Conservation (phyloP, 2,329 filamentous ascomycete species). For the Microcyclosporella mali region DNA sequence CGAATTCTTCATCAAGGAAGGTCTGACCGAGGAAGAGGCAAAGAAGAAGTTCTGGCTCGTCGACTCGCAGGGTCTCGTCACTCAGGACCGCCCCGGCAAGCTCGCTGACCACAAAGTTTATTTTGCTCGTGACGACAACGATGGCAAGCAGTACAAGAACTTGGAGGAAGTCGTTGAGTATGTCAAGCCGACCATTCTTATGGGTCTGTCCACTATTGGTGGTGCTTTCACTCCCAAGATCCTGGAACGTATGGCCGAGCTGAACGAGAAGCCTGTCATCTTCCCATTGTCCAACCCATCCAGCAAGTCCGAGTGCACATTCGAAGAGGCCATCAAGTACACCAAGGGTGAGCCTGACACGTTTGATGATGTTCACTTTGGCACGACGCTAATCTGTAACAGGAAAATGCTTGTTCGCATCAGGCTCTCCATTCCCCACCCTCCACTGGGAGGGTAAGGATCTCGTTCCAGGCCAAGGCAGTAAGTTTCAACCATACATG, state of each 20-base stretch:
- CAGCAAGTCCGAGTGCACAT: conserved; percentile 95
- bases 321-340: conserved; percentile 84
- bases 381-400: too few species aligned
- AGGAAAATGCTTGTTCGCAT: conserved; percentile 86
- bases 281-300: conserved; percentile 96
- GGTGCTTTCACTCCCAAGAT: conserved; percentile 89
- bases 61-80: conserved; percentile 84
- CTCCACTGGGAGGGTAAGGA: conserved; percentile 45
- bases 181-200: conserved; percentile 87
- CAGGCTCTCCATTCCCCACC: conserved; percentile 82
- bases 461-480: conserved; percentile 52
- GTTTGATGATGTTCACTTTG: too few species aligned
- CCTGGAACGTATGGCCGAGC: conserved; percentile 53
- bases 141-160: conserved; percentile 62
- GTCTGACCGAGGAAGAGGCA: conserved; percentile 80
- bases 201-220: conserved; percentile 89
- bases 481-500: too few species aligned
- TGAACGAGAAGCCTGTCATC: conserved; percentile 64
- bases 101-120: conserved; percentile 78
- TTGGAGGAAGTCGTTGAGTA: conserved; percentile 90
- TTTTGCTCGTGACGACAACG: conserved; percentile 60
- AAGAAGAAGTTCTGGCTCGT: conserved; percentile 94
- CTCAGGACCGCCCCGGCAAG: conserved; percentile 84
- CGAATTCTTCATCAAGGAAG: conserved; percentile 90
- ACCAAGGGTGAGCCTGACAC: conserved; percentile 56